Percentiles rank a stretch among this genome's conserved stretches.
phyloP scores from a whole-genome alignment of 2,329 filamentous ascomycete genomes.

The Fusarium compactum region DNA sequence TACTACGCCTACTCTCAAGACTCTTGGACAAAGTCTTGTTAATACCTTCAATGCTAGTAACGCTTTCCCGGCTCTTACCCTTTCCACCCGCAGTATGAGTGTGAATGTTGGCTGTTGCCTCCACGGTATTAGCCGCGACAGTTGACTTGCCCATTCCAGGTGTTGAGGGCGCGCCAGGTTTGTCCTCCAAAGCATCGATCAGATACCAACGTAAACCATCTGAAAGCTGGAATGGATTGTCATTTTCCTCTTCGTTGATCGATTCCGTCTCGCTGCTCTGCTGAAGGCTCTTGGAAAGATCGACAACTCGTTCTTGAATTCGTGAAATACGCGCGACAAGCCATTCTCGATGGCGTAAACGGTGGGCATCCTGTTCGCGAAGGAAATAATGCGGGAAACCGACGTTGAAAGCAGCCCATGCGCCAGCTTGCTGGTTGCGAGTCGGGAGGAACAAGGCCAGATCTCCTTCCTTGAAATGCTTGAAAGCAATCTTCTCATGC shows the following conservation, averaged over 20 bases:
- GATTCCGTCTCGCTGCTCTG: conserved; percentile 63
- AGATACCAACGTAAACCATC: conserved; percentile 97
- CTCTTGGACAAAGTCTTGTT: conserved; percentile 87
- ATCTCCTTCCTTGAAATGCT: conserved; percentile 96
- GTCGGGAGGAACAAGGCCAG: conserved; percentile 94
- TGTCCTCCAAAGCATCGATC: conserved; percentile 93
- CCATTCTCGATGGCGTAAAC: conserved; percentile 88
- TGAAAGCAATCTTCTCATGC: conserved; percentile 95
- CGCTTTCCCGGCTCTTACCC: conserved; percentile 59
- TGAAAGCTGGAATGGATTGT: conserved; percentile 96
- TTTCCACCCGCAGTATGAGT: conserved; percentile 61
- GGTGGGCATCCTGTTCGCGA: conserved; percentile 90
- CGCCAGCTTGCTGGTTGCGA: conserved; percentile 90
- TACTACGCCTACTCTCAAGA: conserved; percentile 90
- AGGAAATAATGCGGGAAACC: conserved; percentile 98
- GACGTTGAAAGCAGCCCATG: conserved; percentile 98
- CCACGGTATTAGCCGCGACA: conserved; percentile 87
- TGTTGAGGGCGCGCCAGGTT: conserved; percentile 89
- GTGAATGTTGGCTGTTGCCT: conserved; percentile 81
- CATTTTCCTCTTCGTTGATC: conserved; percentile 77
- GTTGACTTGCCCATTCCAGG: conserved; percentile 93
- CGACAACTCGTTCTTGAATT: conserved; percentile 92
- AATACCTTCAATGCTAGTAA: conserved; percentile 75
- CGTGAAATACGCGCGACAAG: conserved; percentile 93
- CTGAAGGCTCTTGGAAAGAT: conserved; percentile 83